Evolutionary conservation across 1,139 yeast genomes (phyloP).

Genomic region (Geotrichum fermentans): DNA sequence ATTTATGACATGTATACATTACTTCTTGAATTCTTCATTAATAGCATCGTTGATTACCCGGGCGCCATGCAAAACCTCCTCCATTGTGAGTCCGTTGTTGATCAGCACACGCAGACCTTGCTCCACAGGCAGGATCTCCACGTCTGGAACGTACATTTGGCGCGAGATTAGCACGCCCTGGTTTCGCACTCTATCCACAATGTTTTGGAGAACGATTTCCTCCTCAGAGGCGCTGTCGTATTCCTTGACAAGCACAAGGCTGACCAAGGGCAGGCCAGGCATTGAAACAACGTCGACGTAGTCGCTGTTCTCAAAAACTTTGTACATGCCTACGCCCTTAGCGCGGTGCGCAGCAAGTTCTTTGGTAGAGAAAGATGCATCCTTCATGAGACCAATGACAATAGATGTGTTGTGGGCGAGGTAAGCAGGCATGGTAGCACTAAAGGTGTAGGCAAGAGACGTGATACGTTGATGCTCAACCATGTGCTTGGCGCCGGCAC

Average conservation of each 20-base stretch:
- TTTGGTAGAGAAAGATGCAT: slow-evolving; percentile 31
- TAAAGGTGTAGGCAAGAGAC: slow-evolving; percentile 83
- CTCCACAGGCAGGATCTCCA: slow-evolving; percentile 69
- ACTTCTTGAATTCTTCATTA: slow-evolving; percentile 10
- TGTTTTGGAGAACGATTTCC: slow-evolving; percentile 45
- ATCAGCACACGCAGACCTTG: slow-evolving; percentile 62
- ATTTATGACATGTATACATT: too few species aligned
- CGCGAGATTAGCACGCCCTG: slow-evolving; percentile 62
- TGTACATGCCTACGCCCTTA: slow-evolving; percentile 40
- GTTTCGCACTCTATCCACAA: slow-evolving; percentile 51
- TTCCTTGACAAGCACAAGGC: slow-evolving; percentile 42
- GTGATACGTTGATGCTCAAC: slow-evolving; percentile 89
- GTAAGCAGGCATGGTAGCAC: slow-evolving; percentile 93
- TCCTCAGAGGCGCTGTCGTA: slow-evolving; percentile 40
- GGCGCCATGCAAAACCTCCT: slow-evolving; percentile 40
- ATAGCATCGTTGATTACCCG: slow-evolving; percentile 13
- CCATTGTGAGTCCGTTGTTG: slow-evolving; percentile 49
- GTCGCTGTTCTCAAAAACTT: slow-evolving; percentile 38
- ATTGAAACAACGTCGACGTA: slow-evolving; percentile 53
- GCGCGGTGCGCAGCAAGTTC: slow-evolving; percentile 37
- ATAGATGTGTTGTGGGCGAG: slow-evolving; percentile 70
- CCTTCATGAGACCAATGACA: slow-evolving; percentile 42
- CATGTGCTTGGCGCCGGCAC: slow-evolving; percentile 81
- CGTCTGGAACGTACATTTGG: slow-evolving; percentile 62
- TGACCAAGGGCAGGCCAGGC: slow-evolving; percentile 61